phyloP scores from a whole-genome alignment of 345 rosid genomes.

The Pistacia vera region DNA sequence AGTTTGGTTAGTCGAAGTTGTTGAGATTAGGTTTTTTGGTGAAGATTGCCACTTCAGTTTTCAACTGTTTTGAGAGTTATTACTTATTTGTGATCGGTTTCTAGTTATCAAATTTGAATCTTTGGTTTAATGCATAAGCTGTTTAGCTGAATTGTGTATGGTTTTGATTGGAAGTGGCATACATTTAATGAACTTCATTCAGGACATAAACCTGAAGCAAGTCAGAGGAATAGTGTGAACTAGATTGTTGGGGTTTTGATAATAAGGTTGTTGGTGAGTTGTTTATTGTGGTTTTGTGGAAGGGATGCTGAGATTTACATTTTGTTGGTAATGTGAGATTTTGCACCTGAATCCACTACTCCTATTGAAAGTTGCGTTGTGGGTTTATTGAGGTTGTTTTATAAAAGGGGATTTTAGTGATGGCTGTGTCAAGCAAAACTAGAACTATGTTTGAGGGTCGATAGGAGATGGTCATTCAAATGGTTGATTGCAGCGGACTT shows the following conservation, averaged over 20 bases:
- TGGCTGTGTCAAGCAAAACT: conserved; percentile 68
- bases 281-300: not conserved
- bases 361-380: not conserved
- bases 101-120: not conserved
- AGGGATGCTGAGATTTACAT: not conserved
- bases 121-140: not conserved
- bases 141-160: not conserved
- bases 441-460: conserved; percentile 74
- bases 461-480: conserved; percentile 74
- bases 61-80: not conserved
- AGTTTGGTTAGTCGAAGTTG: conserved; percentile 9
- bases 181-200: not conserved
- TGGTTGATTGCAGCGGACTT: conserved; percentile 73
- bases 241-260: not conserved
- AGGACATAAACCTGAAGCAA: not conserved
- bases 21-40: conserved; percentile 12
- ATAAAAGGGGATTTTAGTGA: conserved; percentile 19
- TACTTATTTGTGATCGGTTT: conserved; percentile 7
- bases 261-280: not conserved
- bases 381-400: conserved; percentile 10
- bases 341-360: not conserved
- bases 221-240: not conserved
- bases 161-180: not conserved
- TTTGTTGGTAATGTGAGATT: not conserved
- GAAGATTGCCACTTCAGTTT: conserved; percentile 1